Base-by-base conservation (phyloP, 805 yeast species). In the Candida easanensis region DNA sequence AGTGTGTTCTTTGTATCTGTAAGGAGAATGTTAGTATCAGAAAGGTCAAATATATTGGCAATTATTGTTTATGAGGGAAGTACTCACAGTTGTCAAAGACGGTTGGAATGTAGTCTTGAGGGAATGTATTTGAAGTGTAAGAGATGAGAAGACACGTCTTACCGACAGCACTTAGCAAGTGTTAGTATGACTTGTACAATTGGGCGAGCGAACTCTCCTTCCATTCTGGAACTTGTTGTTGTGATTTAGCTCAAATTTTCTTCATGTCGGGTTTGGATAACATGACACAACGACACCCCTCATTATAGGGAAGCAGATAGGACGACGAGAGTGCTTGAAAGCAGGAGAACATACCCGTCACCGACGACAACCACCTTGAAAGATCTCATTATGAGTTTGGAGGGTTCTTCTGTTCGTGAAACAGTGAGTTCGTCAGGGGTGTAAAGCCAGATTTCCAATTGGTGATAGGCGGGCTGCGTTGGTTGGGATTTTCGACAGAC, bases 301-400 rank as follows among this genome's bases (percentile, higher is more conserved):
- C 19, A 6, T 10, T 7, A 33, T 13, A 33, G 11, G 19, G 23
- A 25, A 10, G 16, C 31, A 15, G 16, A 26, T 15, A n/a, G 20
- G 18, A 18, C 6, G 14, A 22, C 4, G 23, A 16, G 13, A 39
- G 20, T 13, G 25, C 10, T 10, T 8, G n/a, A 30, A 20, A 30
- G n/a, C 20, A 9, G 8, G 10, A 20, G 18, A 15, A 66, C 73
- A 28, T 52, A 70, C 74, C 91, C 97, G 61, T 89, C 97, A 52
- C 97, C 97, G 32, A 89, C 90, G 41, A 89, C 95, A 32, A 89
- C 97, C 57, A 96, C 88, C 64, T 89, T 89, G 57, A 89, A 84
- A 50, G 88, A 80, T 72, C 88, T 83, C 95, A 87, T 45, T 33
- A n/a, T 26, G 25, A 7, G 10, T 22, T 7, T 22, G 25, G 25